These are phyloP conservation scores for Aspergillus quadricinctus DNA, from an alignment of 2,329 filamentous ascomycete genomes.

Conservation along the genomic window DNA sequence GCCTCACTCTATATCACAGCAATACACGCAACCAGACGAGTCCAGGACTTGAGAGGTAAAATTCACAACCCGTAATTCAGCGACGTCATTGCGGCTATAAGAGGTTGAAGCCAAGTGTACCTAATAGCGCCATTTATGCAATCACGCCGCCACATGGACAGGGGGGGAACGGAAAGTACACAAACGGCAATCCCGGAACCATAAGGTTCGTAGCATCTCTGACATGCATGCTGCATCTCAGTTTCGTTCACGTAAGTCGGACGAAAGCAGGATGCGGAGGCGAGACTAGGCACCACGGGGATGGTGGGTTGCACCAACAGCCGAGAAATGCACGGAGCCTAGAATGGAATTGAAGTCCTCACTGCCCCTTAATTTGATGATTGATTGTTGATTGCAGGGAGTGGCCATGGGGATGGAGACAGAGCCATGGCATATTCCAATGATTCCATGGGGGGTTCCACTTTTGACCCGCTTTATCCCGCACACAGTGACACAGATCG, in stretches of 20 bases:
- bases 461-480: not conserved
- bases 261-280: not conserved
- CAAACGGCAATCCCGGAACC: constrained; percentile 8
- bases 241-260: not conserved
- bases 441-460: not conserved
- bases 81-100: not conserved
- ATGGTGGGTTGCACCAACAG: not conserved
- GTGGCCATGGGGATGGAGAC: not conserved
- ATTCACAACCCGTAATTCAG: not conserved
- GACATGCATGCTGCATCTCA: not conserved
- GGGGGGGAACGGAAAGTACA: constrained; percentile 1
- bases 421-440: not conserved
- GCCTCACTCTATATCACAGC: not conserved
- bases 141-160: not conserved
- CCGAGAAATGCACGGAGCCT: not conserved
- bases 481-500: not conserved
- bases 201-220: not conserved
- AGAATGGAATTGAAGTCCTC: not conserved
- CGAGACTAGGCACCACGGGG: not conserved
- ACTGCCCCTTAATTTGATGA: not conserved
- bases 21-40: not conserved
- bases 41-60: not conserved
- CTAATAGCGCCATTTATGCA: not conserved
- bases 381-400: not conserved
- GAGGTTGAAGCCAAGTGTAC: not conserved